Conservation (phyloP, 2,329 filamentous ascomycete genomes). For the Venturia nashicola region DNA sequence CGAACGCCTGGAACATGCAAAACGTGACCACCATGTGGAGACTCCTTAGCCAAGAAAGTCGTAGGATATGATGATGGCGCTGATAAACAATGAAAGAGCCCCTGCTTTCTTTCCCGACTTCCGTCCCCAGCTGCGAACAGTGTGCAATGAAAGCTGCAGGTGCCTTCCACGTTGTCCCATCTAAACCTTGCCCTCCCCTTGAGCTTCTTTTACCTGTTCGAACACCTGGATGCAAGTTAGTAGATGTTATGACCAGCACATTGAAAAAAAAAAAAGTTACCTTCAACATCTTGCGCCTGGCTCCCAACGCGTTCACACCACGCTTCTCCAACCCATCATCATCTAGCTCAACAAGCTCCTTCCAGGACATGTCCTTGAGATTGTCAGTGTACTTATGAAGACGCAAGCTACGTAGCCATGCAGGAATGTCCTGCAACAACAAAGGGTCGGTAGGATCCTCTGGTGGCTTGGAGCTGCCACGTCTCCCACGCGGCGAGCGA, state of each 20-base stretch:
- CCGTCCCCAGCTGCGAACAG: no score
- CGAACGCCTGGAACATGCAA: not conserved
- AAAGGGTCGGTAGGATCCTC: conserved; percentile 91
- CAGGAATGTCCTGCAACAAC: conserved; percentile 86
- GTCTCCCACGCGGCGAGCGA: conserved; percentile 78
- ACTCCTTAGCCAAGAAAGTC: not conserved
- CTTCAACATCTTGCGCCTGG: conserved; percentile 95
- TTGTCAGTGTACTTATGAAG: conserved; percentile 99
- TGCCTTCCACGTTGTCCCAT: not conserved
- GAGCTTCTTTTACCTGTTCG: conserved; percentile 72
- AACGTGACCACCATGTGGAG: not conserved
- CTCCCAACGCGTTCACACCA: conserved; percentile 89
- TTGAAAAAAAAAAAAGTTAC: conserved; percentile 35
- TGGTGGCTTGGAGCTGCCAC: conserved; percentile 92
- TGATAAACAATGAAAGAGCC: not conserved
- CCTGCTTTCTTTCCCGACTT: not conserved
- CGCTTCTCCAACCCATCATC: conserved; percentile 86
- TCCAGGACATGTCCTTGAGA: conserved; percentile 94
- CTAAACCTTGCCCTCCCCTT: conserved; percentile 2
- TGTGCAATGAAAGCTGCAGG: not conserved
- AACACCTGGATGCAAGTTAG: conserved; percentile 49
- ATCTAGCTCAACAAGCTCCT: conserved; percentile 79
- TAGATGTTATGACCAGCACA: not conserved
- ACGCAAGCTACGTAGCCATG: conserved; percentile 86
- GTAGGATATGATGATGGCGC: not conserved